Evolutionary conservation across 139 green algal genomes (phyloP).

Genomic region (Closterium sp.): DNA sequence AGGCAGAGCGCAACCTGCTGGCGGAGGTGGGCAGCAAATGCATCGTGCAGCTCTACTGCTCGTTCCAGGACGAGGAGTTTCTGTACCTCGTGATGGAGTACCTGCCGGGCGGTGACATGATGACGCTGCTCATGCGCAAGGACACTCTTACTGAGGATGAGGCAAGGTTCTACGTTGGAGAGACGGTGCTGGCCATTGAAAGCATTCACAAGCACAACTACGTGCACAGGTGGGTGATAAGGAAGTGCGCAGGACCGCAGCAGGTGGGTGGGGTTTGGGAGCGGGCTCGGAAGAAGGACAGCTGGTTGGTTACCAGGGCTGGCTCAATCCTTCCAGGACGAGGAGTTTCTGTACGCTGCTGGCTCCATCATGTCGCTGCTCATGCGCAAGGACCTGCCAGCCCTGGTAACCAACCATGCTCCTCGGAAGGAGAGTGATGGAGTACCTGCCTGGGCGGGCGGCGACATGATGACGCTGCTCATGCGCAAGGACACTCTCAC

Average conservation of each 20-base stretch:
- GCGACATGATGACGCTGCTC: too few relatives aligned
- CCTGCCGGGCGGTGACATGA: slow-evolving; percentile 91
- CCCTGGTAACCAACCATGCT: too few relatives aligned
- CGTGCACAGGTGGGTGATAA: slow-evolving; percentile 77
- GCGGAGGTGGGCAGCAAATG: slow-evolving; percentile 84
- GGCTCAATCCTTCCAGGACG: too few relatives aligned
- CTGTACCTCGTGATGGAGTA: slow-evolving; percentile 99
- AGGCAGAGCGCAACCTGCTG: slow-evolving; percentile 91
- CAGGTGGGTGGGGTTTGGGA: slow-evolving; percentile 1
- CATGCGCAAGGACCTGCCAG: too few relatives aligned
- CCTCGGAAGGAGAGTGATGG: not conserved
- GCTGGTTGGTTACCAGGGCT: too few relatives aligned
- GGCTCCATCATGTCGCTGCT: too few relatives aligned
- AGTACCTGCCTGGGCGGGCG: too few relatives aligned
- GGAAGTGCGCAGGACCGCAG: not conserved
- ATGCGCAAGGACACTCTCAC: too few relatives aligned
- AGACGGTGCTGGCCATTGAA: slow-evolving; percentile 83
- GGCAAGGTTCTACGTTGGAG: slow-evolving; percentile 76
- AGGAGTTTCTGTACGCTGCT: too few relatives aligned
- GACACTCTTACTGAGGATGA: slow-evolving; percentile 88
- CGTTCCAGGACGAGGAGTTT: slow-evolving; percentile 90
- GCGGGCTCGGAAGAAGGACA: too few relatives aligned
- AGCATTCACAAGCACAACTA: slow-evolving; percentile 85
- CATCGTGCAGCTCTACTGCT: slow-evolving; percentile 93
- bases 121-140: slow-evolving; percentile 97